Evolutionary conservation across 225 moss, liverwort and hornwort genomes (phyloP), one percentile per base, ranked within the genome.

Genomic region (Asterella californica): DNA sequence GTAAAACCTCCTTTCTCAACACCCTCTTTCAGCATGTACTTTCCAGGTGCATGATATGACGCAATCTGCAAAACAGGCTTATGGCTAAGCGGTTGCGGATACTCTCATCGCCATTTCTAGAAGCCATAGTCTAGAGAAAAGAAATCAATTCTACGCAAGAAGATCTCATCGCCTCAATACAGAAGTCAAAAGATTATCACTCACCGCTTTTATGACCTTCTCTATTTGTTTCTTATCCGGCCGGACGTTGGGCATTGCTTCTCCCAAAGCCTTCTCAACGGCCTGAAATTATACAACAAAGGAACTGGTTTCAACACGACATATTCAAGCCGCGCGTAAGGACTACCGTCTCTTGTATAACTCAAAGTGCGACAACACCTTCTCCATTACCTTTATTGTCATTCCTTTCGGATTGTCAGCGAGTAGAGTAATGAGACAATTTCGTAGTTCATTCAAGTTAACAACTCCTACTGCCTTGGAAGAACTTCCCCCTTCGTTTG

Each of bases 381-480:
- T 42, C 24, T 25, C 34, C 25, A 10, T 76, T 85, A 94, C 97
- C 95, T 95, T 99, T 76, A 99, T 90, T 25, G 89, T 92, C 94
- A 99, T 85, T 15, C 97, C 97, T 76, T 92, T 95, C 42, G 99
- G 90, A 78, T 95, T 99, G 53, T 99, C 99, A 11, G 86, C 84
- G 36, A 99, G 90, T 38, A 99, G 85, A 75, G 88, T 89, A 71
- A 99, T 99, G 74, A 99, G 90, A 78, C 84, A 88, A 79, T 90
- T 99, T 38, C 99, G 91, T 50, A 99, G 88, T 71, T 95, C 95
- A 83, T 81, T 87, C 50, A 85, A 74, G 80, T 89, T 90, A 67
- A 95, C 84, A 61, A 82, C 87, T 81, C 83, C 90, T 48, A 86
- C 85, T 78, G 85, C 75, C 85, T 90, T 94, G 66, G 75, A 42